phyloP scores from a whole-genome alignment of 202 grass and related monocot genomes.

The Zoysia matrella region DNA sequence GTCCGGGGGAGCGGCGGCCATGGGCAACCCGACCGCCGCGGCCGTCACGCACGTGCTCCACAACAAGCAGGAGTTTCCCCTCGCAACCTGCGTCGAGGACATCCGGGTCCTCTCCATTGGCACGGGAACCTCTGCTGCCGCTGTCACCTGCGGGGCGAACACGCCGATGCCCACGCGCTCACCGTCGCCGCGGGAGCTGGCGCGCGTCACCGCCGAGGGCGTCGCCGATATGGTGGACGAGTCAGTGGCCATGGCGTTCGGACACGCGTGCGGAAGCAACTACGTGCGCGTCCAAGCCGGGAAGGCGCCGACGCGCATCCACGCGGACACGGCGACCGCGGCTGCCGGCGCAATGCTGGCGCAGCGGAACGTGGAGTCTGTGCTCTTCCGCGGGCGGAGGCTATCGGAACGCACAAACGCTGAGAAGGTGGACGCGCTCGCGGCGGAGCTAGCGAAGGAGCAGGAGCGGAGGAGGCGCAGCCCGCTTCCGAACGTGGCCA shows the following conservation, averaged over 20 bases:
- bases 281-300: conserved; percentile 64
- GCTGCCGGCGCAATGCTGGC: conserved; percentile 54
- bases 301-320: background rate
- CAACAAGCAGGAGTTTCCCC: conserved; percentile 54
- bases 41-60: too few species aligned
- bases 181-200: conserved; percentile 57
- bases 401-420: conserved; percentile 60
- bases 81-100: conserved; percentile 53
- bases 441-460: conserved; percentile 57
- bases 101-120: conserved; percentile 78
- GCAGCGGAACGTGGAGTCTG: conserved; percentile 63
- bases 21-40: too few species aligned
- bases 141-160: background rate
- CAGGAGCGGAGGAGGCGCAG: conserved; percentile 45
- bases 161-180: conserved; percentile 45
- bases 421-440: conserved; percentile 57
- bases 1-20: too few species aligned
- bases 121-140: conserved; percentile 11
- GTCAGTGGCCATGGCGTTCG: conserved; percentile 66
- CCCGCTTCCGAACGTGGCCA: conserved; percentile 46
- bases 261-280: conserved; percentile 33
- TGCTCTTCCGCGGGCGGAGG: conserved; percentile 52
- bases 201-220: conserved; percentile 71
- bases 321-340: background rate
- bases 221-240: conserved; percentile 80